These are phyloP conservation scores for Hansfordia pulvinata DNA, from an alignment of 2,329 filamentous ascomycete species.

Conservation along the genomic window DNA sequence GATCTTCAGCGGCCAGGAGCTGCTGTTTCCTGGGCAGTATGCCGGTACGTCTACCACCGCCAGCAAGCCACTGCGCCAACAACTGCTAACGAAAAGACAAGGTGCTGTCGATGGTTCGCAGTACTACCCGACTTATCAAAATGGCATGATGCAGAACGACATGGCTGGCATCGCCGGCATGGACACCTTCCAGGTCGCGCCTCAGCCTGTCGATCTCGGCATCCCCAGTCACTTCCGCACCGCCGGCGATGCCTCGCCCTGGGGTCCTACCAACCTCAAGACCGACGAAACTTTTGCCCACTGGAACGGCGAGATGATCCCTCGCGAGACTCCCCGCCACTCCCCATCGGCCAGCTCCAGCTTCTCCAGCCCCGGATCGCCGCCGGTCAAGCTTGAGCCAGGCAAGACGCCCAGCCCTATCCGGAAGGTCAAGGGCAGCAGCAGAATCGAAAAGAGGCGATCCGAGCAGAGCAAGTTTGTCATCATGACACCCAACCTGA, in stretches of 20 bases:
- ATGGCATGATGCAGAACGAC: slow-evolving; percentile 15
- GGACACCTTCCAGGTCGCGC: slow-evolving; percentile 13
- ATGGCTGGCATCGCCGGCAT: slow-evolving; percentile 10
- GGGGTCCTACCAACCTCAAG: slow-evolving; percentile 24
- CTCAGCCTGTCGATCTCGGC: slow-evolving; percentile 19
- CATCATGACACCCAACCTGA: slow-evolving; percentile 39
- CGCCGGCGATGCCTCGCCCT: slow-evolving; percentile 23
- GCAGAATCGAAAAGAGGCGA: slow-evolving; percentile 33
- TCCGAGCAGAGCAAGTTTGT: slow-evolving; percentile 32
- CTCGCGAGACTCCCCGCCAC: too few species aligned
- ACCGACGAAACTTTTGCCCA: slow-evolving; percentile 16
- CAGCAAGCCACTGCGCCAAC: slow-evolving; percentile 1
- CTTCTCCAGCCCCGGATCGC: slow-evolving; percentile 13
- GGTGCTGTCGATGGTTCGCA: slow-evolving; percentile 8
- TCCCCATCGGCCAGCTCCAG: slow-evolving; percentile 8
- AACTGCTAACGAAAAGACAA: slow-evolving; percentile 1
- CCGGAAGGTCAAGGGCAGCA: slow-evolving; percentile 25
- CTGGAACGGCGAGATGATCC: slow-evolving; percentile 14
- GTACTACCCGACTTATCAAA: slow-evolving; percentile 9
- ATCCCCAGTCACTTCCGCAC: slow-evolving; percentile 24
- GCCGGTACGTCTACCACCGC: slow-evolving; percentile 13
- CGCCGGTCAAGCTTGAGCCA: slow-evolving; percentile 11
- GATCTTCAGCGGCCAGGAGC: slow-evolving; percentile 23
- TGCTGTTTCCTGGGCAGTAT: slow-evolving; percentile 22
- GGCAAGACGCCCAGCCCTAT: slow-evolving; percentile 18